Evolutionary conservation across 73 alveolate species (phyloP).

Genomic region (Strombidium stylifer): DNA sequence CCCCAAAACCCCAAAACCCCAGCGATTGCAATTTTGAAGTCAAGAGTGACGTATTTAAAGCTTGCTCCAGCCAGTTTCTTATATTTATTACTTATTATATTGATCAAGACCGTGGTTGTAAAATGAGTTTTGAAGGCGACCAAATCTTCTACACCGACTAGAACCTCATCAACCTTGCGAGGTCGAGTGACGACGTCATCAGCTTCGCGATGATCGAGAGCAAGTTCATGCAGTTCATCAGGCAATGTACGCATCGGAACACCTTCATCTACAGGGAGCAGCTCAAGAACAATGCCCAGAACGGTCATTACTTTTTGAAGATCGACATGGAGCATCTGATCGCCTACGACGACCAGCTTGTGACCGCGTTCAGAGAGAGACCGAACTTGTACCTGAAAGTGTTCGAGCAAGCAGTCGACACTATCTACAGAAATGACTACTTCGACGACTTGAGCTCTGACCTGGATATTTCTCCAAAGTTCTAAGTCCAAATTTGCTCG

Average conservation of each 20-base stretch:
- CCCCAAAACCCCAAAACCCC: no score
- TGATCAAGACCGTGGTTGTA: background rate
- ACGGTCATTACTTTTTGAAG: constrained; percentile 48
- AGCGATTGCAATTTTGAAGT: background rate
- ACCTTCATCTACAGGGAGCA: constrained; percentile 66
- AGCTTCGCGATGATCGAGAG: constrained; percentile 4
- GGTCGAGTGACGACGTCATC: constrained; percentile 5
- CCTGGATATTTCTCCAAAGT: constrained; percentile 16
- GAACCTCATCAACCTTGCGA: constrained; percentile 24
- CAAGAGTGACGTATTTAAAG: background rate
- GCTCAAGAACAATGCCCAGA: constrained; percentile 41
- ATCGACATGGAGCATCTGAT: constrained; percentile 60
- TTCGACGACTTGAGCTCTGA: no score
- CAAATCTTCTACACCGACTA: constrained; percentile 47
- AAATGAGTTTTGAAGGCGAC: constrained; percentile 57
- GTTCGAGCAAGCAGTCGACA: no score
- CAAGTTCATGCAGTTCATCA: constrained; percentile 50
- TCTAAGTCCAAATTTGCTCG: constrained; percentile 56
- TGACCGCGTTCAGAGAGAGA: constrained; percentile 26
- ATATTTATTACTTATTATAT: no score
- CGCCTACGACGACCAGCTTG: constrained; percentile 44
- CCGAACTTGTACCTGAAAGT: constrained; percentile 45
- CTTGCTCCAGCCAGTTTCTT: background rate
- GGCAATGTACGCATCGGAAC: constrained; percentile 41
- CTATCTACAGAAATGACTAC: background rate